A percentile compares a stretch with the other conserved stretches of the same genome.
Evolutionary conservation across 768 basidiomycete species (phyloP).

Genomic region (Chalciporus chontae): DNA sequence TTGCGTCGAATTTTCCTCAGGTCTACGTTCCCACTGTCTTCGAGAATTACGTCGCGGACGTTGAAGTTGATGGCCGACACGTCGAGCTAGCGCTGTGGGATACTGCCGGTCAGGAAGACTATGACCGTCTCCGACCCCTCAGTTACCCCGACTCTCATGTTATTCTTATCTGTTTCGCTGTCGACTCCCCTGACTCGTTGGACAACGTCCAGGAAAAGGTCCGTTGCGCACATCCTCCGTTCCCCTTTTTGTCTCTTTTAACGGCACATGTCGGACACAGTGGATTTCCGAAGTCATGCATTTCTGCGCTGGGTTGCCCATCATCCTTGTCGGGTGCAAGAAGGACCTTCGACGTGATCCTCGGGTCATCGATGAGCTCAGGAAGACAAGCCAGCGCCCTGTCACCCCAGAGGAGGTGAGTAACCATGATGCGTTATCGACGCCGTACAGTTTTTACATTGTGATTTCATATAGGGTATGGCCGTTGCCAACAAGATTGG

Average conservation of each 20-base stretch:
- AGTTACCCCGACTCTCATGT: conserved; percentile 99
- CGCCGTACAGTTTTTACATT: neutral
- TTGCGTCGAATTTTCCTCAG: conserved; percentile 37
- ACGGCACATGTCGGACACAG: conserved; percentile 38
- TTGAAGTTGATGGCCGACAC: conserved; percentile 97
- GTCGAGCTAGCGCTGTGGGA: conserved; percentile 99
- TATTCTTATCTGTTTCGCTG: conserved; percentile 98
- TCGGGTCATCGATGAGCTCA: conserved; percentile 89
- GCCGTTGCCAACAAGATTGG: conserved; percentile 95
- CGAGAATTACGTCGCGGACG: conserved; percentile 99
- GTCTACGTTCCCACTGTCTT: conserved; percentile 99
- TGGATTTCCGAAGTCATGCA: conserved; percentile 99
- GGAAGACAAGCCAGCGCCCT: conserved; percentile 91
- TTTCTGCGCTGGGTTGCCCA: conserved; percentile 90
- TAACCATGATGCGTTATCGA: neutral
- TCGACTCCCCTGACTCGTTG: conserved; percentile 96
- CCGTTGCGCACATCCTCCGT: conserved; percentile 25
- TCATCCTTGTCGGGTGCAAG: conserved; percentile 98
- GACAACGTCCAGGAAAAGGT: conserved; percentile 99
- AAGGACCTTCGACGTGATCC: conserved; percentile 95
- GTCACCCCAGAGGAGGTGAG: conserved; percentile 90
- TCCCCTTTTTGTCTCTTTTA: conserved; percentile 5
- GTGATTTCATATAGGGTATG: conserved; percentile 64
- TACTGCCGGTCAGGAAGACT: conserved; percentile 99
- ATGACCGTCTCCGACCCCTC: conserved; percentile 95